Percentiles rank a stretch among this genome's conserved stretches.
Evolutionary conservation across 345 rosid species (phyloP).

Genomic region (Excoecaria cochinchinensis): DNA sequence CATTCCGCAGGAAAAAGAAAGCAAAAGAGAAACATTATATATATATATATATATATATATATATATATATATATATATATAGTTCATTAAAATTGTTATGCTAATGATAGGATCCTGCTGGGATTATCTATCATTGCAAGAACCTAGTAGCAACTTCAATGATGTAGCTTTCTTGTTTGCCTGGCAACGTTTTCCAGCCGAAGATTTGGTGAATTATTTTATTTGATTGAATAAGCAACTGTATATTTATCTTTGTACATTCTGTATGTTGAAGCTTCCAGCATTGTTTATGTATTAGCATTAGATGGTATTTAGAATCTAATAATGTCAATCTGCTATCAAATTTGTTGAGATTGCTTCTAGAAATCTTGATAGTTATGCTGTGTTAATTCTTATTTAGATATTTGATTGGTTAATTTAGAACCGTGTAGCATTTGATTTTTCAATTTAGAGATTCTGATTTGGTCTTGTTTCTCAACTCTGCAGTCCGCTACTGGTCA

Average conservation of each 20-base stretch:
- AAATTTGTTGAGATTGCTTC: background rate
- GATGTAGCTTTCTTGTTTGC: background rate
- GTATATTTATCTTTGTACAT: no score
- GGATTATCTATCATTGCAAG: background rate
- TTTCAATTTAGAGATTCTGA: background rate
- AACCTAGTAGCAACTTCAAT: background rate
- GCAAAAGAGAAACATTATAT: background rate
- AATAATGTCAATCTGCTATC: background rate
- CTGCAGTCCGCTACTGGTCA: slow-evolving; percentile 44
- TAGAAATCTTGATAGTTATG: background rate
- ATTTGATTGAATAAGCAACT: no score
- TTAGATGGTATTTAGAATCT: background rate
- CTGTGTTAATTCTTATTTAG: background rate
- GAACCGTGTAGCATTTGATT: background rate
- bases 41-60: background rate
- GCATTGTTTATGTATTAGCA: background rate
- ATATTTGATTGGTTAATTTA: background rate
- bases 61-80: background rate
- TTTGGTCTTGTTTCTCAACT: background rate
- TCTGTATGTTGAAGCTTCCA: no score
- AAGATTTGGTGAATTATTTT: background rate
- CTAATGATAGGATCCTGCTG: background rate
- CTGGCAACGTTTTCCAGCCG: background rate
- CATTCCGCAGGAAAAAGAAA: background rate
- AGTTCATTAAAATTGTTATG: background rate